These are phyloP conservation scores for Magnaporthiopsis poae DNA, from an alignment of 2,329 filamentous ascomycete genomes.

Conservation along the genomic window DNA sequence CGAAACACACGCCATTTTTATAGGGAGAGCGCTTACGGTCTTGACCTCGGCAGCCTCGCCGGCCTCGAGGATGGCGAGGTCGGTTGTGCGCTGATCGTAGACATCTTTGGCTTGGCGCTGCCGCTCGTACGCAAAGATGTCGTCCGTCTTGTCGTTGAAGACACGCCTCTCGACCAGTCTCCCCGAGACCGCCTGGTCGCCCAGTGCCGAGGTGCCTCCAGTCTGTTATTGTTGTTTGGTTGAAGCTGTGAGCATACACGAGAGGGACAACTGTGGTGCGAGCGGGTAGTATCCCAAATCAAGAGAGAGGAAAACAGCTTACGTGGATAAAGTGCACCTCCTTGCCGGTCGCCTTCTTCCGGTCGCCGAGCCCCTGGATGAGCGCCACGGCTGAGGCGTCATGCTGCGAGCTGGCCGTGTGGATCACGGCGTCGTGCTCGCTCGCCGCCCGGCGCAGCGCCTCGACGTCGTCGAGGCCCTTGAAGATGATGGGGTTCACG, in stretches of 20 bases:
- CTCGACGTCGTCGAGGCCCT: constrained; percentile 17
- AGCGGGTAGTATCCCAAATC: too few species aligned
- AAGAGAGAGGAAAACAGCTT: not conserved
- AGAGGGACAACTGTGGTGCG: not conserved
- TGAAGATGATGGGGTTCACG: constrained; percentile 17
- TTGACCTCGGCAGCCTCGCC: constrained; percentile 20
- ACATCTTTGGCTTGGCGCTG: not conserved
- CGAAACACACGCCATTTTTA: too few species aligned
- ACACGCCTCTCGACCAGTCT: constrained; percentile 20
- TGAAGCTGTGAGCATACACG: not conserved
- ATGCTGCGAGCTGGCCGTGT: constrained; percentile 31
- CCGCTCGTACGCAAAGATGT: constrained; percentile 30
- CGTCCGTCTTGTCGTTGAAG: constrained; percentile 31
- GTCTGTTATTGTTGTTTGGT: constrained; percentile 19
- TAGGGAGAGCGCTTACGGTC: not conserved
- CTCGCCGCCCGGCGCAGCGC: constrained; percentile 15
- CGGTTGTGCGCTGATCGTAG: constrained; percentile 30
- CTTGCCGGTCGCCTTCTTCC: constrained; percentile 24
- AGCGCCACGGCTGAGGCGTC: constrained; percentile 27
- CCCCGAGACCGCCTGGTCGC: constrained; percentile 29
- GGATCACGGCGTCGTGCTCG: constrained; percentile 30
- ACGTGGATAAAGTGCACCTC: constrained; percentile 15
- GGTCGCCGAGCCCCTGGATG: constrained; percentile 30
- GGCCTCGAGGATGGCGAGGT: constrained; percentile 31
- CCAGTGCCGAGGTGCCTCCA: constrained; percentile 34